These are phyloP conservation scores for Colletotrichum cordylinicola DNA, from an alignment of 2,329 filamentous ascomycete species.

Conservation along the genomic window DNA sequence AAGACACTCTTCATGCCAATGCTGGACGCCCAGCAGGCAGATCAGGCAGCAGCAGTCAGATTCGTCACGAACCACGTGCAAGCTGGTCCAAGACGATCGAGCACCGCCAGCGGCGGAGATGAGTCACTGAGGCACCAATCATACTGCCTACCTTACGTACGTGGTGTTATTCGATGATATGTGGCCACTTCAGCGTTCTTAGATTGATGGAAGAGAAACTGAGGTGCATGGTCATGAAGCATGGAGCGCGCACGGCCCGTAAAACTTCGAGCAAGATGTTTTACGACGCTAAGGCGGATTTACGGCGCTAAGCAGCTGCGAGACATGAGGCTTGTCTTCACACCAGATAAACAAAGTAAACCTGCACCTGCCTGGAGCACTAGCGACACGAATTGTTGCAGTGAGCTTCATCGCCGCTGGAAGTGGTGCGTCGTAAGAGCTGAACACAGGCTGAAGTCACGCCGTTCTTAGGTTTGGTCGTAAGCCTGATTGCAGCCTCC, in stretches of 20 bases:
- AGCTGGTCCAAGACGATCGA: neutral
- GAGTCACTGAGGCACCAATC: neutral
- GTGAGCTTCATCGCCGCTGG: neutral
- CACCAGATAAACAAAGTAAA: neutral
- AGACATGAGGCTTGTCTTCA: neutral
- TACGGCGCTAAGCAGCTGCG: neutral
- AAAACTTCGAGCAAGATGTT: neutral
- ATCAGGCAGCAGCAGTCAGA: neutral
- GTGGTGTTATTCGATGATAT: neutral
- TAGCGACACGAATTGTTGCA: neutral
- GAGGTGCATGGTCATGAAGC: neutral
- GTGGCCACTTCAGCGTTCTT: neutral
- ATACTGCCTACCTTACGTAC: neutral
- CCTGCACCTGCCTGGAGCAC: neutral
- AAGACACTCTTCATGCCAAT: neutral
- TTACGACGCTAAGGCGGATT: neutral
- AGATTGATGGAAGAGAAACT: neutral
- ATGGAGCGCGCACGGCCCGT: neutral
- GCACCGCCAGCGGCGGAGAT: neutral
- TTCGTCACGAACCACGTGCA: neutral
- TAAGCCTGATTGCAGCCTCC: neutral
- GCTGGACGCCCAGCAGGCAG: neutral
- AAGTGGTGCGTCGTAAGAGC: neutral
- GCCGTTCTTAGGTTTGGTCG: neutral
- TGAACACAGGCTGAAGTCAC: neutral